phyloP scores from a whole-genome alignment of 257 asterid genomes.

The Handroanthus guayacan region DNA sequence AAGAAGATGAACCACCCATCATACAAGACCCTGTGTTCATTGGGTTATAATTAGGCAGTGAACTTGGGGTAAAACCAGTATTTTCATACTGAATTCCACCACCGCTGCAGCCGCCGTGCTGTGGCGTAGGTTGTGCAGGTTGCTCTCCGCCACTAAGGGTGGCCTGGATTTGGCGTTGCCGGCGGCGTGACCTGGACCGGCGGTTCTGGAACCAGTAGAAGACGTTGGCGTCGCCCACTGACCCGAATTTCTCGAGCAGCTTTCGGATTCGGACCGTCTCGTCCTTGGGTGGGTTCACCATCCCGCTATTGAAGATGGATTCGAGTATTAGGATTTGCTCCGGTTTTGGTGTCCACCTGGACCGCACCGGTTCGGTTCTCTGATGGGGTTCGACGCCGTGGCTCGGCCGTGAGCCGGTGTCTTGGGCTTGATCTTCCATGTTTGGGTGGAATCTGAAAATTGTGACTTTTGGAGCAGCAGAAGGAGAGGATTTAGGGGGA shows the following conservation, averaged over 20 bases:
- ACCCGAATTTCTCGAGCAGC: conserved; percentile 72
- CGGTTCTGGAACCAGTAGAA: conserved; percentile 97
- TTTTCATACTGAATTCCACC: conserved; percentile 41
- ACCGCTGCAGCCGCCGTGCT: neutral
- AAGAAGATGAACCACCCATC: conserved; percentile 37
- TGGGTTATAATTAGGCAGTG: neutral
- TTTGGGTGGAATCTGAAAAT: neutral
- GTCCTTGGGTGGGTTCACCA: conserved; percentile 82
- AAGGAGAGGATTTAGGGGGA: neutral
- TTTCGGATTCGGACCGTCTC: conserved; percentile 68
- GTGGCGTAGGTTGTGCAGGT: conserved; percentile 10
- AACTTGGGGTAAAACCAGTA: conserved; percentile 14
- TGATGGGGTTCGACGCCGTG: conserved; percentile 28
- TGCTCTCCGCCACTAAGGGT: conserved; percentile 36
- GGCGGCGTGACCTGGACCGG: conserved; percentile 79
- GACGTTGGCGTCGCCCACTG: conserved; percentile 82
- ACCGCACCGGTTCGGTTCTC: conserved; percentile 56
- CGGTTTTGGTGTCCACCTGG: conserved; percentile 86
- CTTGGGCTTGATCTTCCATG: conserved; percentile 56
- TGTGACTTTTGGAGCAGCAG: neutral
- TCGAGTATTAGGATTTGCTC: conserved; percentile 84
- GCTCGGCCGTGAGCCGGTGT: conserved; percentile 35
- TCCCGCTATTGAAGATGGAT: conserved; percentile 83
- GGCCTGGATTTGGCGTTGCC: conserved; percentile 71
- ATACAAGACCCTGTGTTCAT: conserved; percentile 20